phyloP scores from a whole-genome alignment of 2,329 filamentous ascomycete genomes.

The Myriosclerotinia curreyana region DNA sequence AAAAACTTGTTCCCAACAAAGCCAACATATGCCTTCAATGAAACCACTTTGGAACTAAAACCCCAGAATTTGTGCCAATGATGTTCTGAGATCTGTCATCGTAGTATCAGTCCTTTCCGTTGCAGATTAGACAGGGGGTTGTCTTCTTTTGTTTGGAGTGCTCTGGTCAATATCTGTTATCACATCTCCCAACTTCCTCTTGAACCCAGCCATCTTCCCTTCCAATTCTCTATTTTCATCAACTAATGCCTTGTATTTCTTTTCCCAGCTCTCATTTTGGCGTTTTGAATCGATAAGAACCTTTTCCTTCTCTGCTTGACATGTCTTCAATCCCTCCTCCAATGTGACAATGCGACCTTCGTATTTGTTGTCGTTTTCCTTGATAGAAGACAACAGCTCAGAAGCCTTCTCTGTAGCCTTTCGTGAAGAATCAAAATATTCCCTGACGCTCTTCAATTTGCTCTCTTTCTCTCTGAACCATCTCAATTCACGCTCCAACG shows the following conservation, averaged over 20 bases:
- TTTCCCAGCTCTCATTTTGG: neutral
- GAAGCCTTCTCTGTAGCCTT: neutral
- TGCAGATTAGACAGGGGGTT: fast-evolving
- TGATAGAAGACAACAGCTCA: neutral
- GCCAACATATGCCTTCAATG: neutral
- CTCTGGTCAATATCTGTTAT: neutral
- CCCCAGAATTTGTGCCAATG: neutral
- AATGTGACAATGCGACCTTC: neutral
- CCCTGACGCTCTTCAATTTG: neutral
- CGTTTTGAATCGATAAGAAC: neutral
- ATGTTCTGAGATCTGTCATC: too few species aligned
- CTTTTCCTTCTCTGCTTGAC: neutral
- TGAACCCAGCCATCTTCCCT: neutral
- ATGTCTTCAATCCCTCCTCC: neutral
- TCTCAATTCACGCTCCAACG: neutral
- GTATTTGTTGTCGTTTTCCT: neutral
- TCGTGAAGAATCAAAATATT: neutral
- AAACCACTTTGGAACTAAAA: neutral
- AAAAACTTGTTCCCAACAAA: too few species aligned
- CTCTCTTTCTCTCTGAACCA: neutral
- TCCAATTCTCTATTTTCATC: neutral
- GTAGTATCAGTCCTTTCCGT: too few species aligned
- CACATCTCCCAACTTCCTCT: neutral
- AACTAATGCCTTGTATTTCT: neutral
- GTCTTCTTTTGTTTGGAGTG: neutral